Base-by-base conservation (phyloP, 2,329 filamentous ascomycete species). In the Aspergillus awamori region DNA sequence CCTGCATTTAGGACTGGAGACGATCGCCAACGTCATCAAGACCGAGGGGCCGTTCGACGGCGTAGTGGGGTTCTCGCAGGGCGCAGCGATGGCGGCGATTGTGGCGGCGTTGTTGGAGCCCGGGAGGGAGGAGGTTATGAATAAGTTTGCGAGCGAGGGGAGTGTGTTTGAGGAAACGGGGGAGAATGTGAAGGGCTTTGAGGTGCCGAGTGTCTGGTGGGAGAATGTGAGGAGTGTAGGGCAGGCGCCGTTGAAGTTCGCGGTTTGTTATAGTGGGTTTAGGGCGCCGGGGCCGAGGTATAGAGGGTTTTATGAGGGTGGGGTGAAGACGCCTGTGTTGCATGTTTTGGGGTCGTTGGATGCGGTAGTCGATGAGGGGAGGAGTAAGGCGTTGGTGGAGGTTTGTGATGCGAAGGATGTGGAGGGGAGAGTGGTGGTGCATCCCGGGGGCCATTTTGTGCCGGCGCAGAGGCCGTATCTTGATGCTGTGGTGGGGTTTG, bases 381-480 rank as follows among this genome's bases (percentile, higher is more conserved):
- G 91, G 70, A 91, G 87, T 74, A 80, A 85, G 69, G 84, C 81
- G 22, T 77, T 97, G 60, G 83, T 90, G 2, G 87, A 92, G 24
- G 82, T 84, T 51, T 92, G 88, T 74, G 83, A 82, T 49, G 81
- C 71, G 81, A 86, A 65, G 72, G 68, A 84, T 67, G 77, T 73
- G 48, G 80, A 82, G 58, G 79, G 76, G 47, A 83, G 79, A 67
- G 82, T 86, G 56, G 81, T 89, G 56, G 86, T 89, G 69, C 92
- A 96, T 76, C 93, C 94, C 1, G 94, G 94, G 7, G 93, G 93
- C 0, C 94, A 98, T 75, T 93, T 96, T 71, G 85, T 97, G 70
- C 94, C 94, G 0, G 87, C 92, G 62, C 87, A 89, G 67, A 92
- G 90, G 79, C 89, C 93, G 67, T 95, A 90, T 84, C 86, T 89